These are phyloP conservation scores for Eucalyptus grandis DNA, from an alignment of 345 rosid genomes.

Conservation along the genomic window DNA sequence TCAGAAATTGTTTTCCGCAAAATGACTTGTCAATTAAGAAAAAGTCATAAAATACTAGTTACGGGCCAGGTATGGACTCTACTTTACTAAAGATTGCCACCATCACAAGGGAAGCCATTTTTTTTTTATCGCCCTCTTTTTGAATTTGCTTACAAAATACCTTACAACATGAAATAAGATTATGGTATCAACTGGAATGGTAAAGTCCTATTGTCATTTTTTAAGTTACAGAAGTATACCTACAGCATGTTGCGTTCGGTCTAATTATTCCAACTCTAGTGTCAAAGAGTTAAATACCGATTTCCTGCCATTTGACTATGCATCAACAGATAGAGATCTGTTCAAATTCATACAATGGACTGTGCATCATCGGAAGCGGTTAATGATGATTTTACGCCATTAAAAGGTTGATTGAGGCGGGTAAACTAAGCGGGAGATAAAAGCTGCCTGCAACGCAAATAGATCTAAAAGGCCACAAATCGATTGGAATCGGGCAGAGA, in stretches of 20 bases:
- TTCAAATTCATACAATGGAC: not conserved
- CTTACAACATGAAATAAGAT: too few species aligned
- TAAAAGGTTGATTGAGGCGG: not conserved
- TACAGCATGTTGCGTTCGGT: too few species aligned
- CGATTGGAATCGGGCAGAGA: not conserved
- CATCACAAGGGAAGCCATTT: not conserved
- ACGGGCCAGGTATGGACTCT: not conserved
- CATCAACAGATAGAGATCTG: not conserved
- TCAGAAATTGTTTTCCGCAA: fast-evolving
- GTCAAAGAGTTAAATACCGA: too few species aligned
- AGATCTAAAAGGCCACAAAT: not conserved
- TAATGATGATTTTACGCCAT: not conserved
- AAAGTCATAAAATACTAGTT: too few species aligned
- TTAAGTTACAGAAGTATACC: too few species aligned
- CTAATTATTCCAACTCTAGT: too few species aligned
- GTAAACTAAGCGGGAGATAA: not conserved
- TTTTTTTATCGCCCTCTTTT: not conserved
- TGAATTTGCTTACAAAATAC: not conserved
- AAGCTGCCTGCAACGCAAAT: fast-evolving
- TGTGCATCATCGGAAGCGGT: not conserved
- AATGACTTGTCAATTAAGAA: too few species aligned
- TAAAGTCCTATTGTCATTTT: too few species aligned
- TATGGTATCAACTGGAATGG: too few species aligned
- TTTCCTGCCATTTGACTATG: not conserved
- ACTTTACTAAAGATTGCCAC: not conserved